Evolutionary conservation across 768 basidiomycete genomes (phyloP), one percentile per base, ranked within the genome.

Genomic region (Tulasnella sp.): DNA sequence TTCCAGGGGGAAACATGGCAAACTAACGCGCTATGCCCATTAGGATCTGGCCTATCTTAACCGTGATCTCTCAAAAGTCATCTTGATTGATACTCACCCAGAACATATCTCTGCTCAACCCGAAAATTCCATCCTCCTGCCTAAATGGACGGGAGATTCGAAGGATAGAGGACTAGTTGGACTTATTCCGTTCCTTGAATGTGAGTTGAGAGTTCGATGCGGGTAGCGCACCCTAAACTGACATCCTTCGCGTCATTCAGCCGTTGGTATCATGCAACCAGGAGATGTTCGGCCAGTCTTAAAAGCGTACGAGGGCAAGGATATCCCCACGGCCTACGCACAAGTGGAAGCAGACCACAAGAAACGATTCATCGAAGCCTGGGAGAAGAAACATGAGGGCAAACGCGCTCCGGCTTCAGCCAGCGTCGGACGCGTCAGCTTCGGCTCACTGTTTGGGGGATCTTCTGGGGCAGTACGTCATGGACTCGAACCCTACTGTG

Each of bases 101-200:
- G 93, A 95, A 42, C 94, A 95, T 82, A 87, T 89, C 26, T 85
- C 86, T 46, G 87, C 92, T 0, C 93, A 99, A 80, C 95, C 93
- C 5, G 95, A 98, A 81, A 99, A 99, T 81, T 89, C 94, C 0
- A 88, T 98, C 77, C 85, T 94, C 71, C 81, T 99, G 46, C 90
- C 91, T 23, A 91, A 91, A 80, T 99, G 98, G 98, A 89, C 89
- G 0, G 97, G 96, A 2, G 89, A 91, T 74, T 85, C 90, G 0
- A 85, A 91, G 84, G 91, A 91, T 83, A 89, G 86, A 80, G 94
- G 93, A 0, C 89, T 99, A 55, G 84, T 98, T 26, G 91, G 91
- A n/a, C 88, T 98, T 88, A 96, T 99, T 80, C 97, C 97, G 0
- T 98, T 99, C 91, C 88, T 99, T 5, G 98, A 99, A 86, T 95